Conservation (phyloP, 805 yeast species). For the Allodekkera sacchari region DNA sequence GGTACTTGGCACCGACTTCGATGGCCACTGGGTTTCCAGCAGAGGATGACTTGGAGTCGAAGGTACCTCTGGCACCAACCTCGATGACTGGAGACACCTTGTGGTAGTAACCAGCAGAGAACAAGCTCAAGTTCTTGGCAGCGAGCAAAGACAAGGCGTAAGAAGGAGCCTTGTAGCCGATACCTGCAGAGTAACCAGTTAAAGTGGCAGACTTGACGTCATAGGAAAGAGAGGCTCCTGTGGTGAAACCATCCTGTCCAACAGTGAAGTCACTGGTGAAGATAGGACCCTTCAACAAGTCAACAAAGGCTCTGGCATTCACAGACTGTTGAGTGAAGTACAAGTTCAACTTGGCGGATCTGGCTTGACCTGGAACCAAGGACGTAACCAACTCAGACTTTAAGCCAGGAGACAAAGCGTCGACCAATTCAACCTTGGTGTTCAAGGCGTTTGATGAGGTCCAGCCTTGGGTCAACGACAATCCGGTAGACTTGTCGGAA, state of each 20-base stretch:
- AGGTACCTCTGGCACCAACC: conserved; percentile 97
- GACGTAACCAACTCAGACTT: conserved; percentile 87
- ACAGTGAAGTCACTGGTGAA: conserved; percentile 92
- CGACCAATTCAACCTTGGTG: conserved; percentile 89
- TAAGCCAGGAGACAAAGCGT: conserved; percentile 89
- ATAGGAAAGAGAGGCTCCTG: conserved; percentile 96
- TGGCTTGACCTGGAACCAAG: conserved; percentile 76
- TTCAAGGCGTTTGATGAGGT: conserved; percentile 84
- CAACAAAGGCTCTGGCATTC: conserved; percentile 91
- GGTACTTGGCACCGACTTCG: conserved; percentile 94
- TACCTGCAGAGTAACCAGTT: conserved; percentile 87
- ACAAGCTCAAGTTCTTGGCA: conserved; percentile 77
- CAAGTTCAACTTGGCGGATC: conserved; percentile 84
- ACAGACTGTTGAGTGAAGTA: conserved; percentile 89
- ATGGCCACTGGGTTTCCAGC: conserved; percentile 75
- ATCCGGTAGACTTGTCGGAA: conserved; percentile 86
- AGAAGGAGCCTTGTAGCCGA: conserved; percentile 84
- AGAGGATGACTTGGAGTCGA: conserved; percentile 74
- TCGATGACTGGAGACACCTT: conserved; percentile 84
- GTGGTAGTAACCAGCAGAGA: conserved; percentile 96
- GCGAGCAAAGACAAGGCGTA: conserved; percentile 83
- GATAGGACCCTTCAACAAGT: conserved; percentile 89
- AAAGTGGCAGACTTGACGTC: conserved; percentile 89
- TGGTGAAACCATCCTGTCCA: conserved; percentile 93
- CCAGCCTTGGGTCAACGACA: conserved; percentile 97